Evolutionary conservation across 306 rosid genomes (phyloP).

Genomic region (Quercus mongolica): DNA sequence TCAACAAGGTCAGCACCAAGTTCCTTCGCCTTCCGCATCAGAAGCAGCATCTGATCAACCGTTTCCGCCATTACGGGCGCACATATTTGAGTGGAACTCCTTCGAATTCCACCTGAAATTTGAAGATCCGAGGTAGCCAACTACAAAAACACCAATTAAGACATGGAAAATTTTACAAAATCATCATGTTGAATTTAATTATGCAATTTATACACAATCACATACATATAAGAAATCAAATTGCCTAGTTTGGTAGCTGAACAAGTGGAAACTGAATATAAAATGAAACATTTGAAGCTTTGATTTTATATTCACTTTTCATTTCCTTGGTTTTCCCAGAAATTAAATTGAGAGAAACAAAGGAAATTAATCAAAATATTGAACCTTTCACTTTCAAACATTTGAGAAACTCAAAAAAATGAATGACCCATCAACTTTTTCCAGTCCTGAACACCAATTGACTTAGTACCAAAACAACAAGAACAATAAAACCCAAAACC

Average conservation of each 20-base stretch:
- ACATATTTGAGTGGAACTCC: constrained; percentile 47
- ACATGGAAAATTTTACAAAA: not conserved
- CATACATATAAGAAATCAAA: not conserved
- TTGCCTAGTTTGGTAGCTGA: not conserved
- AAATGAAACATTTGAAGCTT: not conserved
- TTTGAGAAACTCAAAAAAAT: not conserved
- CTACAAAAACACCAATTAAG: constrained; percentile 10
- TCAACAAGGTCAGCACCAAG: constrained; percentile 53
- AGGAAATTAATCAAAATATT: not conserved
- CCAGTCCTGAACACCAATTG: not conserved
- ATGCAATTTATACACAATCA: not conserved
- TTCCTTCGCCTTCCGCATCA: constrained; percentile 38
- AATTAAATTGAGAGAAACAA: not conserved
- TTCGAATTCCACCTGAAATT: constrained; percentile 13
- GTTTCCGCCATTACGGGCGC: constrained; percentile 45
- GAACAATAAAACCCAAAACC: not conserved
- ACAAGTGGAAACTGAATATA: not conserved
- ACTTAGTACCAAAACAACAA: not conserved
- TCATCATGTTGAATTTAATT: not conserved
- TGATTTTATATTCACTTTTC: not conserved
- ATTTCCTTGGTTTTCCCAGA: not conserved
- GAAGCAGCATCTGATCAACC: constrained; percentile 38
- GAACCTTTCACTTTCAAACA: not conserved
- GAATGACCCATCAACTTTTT: not conserved
- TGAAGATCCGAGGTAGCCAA: constrained; percentile 19